Base-by-base conservation (phyloP, 345 rosid genomes). In the Salix dunnii region DNA sequence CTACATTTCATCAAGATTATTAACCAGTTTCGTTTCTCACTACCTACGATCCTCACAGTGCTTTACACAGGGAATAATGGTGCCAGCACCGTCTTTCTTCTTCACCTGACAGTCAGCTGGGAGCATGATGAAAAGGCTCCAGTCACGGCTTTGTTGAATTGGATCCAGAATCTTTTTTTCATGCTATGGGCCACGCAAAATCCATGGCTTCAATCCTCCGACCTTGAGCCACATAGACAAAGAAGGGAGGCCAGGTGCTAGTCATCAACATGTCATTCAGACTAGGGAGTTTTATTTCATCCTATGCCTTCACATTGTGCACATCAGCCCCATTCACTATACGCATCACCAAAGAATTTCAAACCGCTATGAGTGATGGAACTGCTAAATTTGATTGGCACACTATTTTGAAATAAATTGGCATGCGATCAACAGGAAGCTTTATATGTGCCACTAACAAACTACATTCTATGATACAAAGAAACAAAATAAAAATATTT, bases 281-380 rank as follows among this genome's bases (percentile, higher is more conserved):
- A 58, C 75, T 2, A 5, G 61, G 33, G 17, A 72, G 30, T 35
- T 72, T n/a, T 1, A 72, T 72, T 53, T 23, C 75, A 58, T 38
- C 75, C 75, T 48, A 58, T 35, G 49, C 67, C 75, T 35, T 58
- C 28, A 36, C 13, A 72, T 72, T 35, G 46, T 72, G 75, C 75
- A 72, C 38, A 72, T 7, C 60, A 16, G 58, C 66, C 28, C 67
- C 75, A 36, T 43, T 43, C 49, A 46, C 17, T 3, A 13, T 46
- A 46, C 18, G 49, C 49, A 46, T 13, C 49, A 46, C 49, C 14
- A 16, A 46, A 46, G 49, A 46, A 14, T 46, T 46, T 46, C 49
- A 46, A 46, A 46, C 16, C 49, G 16, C 49, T 14, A 3, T 46
- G 17, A 46, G 49, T 46, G 49, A 46, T 46, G 49, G 49, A 46